Conservation (phyloP, 1,284 basidiomycete genomes). For the Blastosporella zonata region DNA sequence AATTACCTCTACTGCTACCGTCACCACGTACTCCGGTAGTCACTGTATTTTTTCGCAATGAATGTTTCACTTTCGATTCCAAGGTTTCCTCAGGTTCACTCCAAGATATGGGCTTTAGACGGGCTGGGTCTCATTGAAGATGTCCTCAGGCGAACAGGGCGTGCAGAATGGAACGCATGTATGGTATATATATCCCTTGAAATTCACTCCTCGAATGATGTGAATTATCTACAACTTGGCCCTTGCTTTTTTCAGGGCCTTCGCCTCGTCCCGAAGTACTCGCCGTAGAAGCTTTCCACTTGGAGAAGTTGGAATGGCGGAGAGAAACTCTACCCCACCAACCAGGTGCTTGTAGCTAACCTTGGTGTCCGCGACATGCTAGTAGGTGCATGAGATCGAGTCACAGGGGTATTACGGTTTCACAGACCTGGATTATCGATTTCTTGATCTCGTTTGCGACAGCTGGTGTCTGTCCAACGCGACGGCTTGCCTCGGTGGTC, state of each 20-base stretch:
- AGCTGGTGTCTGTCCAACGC: slow-evolving; percentile 30
- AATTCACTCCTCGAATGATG: no score
- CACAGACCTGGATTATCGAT: slow-evolving; percentile 44
- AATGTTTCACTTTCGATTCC: background rate
- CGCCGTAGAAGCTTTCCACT: slow-evolving; percentile 51
- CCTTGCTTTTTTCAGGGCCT: slow-evolving; percentile 17
- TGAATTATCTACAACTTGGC: slow-evolving; percentile 15
- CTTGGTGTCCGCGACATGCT: slow-evolving; percentile 72
- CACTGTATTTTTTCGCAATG: background rate
- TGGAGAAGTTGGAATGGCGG: slow-evolving; percentile 63
- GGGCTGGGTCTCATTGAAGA: no score
- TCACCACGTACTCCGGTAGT: background rate
- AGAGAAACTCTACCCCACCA: slow-evolving; percentile 63
- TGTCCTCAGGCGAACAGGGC: no score
- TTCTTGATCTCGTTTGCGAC: slow-evolving; percentile 37
- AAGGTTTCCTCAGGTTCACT: no score
- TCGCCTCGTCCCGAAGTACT: slow-evolving; percentile 51
- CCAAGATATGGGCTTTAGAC: no score
- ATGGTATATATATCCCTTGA: no score
- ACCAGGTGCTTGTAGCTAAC: slow-evolving; percentile 65
- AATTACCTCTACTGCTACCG: background rate
- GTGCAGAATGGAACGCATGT: no score
- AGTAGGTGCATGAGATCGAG: background rate
- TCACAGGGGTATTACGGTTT: background rate
- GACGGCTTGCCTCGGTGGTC: slow-evolving; percentile 36